Evolutionary conservation across 23 red algal species (phyloP).

Genomic region (Gracilaria caudata): DNA sequence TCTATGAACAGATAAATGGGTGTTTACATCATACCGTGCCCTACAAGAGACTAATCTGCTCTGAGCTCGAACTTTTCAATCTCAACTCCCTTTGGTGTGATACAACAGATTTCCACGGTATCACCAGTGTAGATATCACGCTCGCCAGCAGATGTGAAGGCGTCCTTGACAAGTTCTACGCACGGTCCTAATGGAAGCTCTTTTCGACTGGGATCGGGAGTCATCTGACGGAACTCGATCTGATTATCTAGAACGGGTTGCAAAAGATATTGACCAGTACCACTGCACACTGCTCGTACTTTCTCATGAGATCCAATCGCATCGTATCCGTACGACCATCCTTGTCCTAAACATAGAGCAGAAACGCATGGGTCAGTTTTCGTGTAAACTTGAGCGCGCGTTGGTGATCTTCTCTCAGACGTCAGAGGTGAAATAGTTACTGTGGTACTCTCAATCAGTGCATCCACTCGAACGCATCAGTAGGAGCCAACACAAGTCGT

Average conservation of each 20-base stretch:
- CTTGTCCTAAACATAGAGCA: slow-evolving; percentile 71
- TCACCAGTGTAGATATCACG: slow-evolving; percentile 98
- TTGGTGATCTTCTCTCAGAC: slow-evolving; percentile 9
- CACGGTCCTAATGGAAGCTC: slow-evolving; percentile 75
- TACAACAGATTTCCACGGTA: slow-evolving; percentile 76
- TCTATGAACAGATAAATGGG: too few relatives aligned
- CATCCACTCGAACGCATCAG: slow-evolving; percentile 11
- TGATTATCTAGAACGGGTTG: slow-evolving; percentile 97
- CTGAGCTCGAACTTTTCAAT: slow-evolving; percentile 77
- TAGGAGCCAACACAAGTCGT: slow-evolving; percentile 48
- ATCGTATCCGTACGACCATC: slow-evolving; percentile 92
- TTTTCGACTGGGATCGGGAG: slow-evolving; percentile 29
- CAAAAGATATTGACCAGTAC: slow-evolving; percentile 82
- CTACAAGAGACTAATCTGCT: slow-evolving; percentile 16
- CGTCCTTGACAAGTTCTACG: slow-evolving; percentile 83
- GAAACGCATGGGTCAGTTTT: slow-evolving; percentile 14
- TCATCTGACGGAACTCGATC: slow-evolving; percentile 87
- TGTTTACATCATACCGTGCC: not conserved
- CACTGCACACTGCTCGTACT: slow-evolving; percentile 92
- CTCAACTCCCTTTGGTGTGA: slow-evolving; percentile 80
- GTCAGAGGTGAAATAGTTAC: slow-evolving; percentile 49
- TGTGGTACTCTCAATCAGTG: slow-evolving; percentile 32
- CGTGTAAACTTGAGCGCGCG: not conserved
- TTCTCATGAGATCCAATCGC: slow-evolving; percentile 97
- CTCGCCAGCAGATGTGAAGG: slow-evolving; percentile 91